phyloP scores from a whole-genome alignment of 441 rosid species.

The Mallotus repandus region DNA sequence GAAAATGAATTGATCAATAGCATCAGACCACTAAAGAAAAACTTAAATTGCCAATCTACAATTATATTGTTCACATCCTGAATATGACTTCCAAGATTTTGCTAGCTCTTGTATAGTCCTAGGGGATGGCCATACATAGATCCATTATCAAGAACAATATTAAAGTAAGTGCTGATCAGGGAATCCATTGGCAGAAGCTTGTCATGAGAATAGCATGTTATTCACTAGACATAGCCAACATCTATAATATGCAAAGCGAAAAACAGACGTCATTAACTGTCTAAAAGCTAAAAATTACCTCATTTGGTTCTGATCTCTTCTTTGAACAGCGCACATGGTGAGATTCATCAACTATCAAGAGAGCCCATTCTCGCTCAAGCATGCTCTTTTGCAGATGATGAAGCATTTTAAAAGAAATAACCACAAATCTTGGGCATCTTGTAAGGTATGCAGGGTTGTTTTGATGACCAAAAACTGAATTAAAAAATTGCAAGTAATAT shows the following conservation, averaged over 20 bases:
- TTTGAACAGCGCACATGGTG: constrained; percentile 84
- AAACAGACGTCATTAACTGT: background rate
- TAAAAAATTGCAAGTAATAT: constrained; percentile 13
- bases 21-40: background rate
- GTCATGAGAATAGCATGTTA: constrained; percentile 4
- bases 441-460: constrained; percentile 64
- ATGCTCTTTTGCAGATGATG: constrained; percentile 64
- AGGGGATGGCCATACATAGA: background rate
- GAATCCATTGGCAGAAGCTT: background rate
- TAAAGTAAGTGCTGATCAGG: too few species aligned
- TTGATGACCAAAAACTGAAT: constrained; percentile 84
- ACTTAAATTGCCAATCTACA: background rate
- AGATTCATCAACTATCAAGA: constrained; percentile 90
- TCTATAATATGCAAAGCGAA: background rate
- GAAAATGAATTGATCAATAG: background rate
- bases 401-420: constrained; percentile 90
- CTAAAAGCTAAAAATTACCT: constrained; percentile 40
- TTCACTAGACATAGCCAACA: background rate
- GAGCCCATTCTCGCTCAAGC: constrained; percentile 79
- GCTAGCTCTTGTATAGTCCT: background rate
- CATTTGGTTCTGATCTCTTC: constrained; percentile 64
- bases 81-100: background rate
- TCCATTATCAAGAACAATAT: background rate
- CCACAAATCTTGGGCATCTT: constrained; percentile 80
- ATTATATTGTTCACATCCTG: background rate